These are phyloP conservation scores for Hypsizygus ulmarius DNA, from an alignment of 1,284 basidiomycete genomes.

Conservation along the genomic window DNA sequence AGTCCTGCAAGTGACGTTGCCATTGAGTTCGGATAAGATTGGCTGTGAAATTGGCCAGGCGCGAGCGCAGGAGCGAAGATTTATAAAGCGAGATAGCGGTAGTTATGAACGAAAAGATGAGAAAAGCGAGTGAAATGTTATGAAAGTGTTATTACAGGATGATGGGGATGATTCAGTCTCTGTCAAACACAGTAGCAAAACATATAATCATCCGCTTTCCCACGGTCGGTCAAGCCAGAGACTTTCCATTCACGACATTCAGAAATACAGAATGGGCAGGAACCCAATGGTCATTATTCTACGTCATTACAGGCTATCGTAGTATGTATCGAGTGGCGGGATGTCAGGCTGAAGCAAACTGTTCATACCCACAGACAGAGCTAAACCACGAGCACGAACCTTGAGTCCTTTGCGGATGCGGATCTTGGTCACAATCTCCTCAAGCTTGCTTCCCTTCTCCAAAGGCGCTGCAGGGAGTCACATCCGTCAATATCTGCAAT, in stretches of 20 bases:
- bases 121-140: conserved; percentile 23
- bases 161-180: conserved; percentile 8
- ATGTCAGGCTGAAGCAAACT: conserved; percentile 70
- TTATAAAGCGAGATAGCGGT: conserved; percentile 16
- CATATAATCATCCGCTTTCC: conserved; percentile 12
- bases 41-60: conserved; percentile 6
- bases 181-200: conserved; percentile 3
- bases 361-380: conserved; percentile 2
- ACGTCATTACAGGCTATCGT: conserved; percentile 75
- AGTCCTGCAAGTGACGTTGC: conserved; percentile 69
- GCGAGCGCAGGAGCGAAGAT: conserved; percentile 8
- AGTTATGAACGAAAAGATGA: conserved; percentile 9
- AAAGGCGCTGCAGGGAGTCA: conserved; percentile 54
- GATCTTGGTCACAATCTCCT: conserved; percentile 82
- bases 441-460: conserved; percentile 88
- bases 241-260: neutral
- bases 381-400: conserved; percentile 38
- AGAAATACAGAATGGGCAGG: too few relatives aligned
- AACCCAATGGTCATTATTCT: too few relatives aligned
- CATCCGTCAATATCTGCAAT: conserved; percentile 11
- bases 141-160: conserved; percentile 19
- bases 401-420: conserved; percentile 94
- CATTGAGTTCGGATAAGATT: conserved; percentile 31
- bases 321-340: conserved; percentile 83
- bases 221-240: conserved; percentile 10